Evolutionary conservation across 2,329 filamentous ascomycete species (phyloP).

Genomic region (Cordyceps fumosorosea): DNA sequence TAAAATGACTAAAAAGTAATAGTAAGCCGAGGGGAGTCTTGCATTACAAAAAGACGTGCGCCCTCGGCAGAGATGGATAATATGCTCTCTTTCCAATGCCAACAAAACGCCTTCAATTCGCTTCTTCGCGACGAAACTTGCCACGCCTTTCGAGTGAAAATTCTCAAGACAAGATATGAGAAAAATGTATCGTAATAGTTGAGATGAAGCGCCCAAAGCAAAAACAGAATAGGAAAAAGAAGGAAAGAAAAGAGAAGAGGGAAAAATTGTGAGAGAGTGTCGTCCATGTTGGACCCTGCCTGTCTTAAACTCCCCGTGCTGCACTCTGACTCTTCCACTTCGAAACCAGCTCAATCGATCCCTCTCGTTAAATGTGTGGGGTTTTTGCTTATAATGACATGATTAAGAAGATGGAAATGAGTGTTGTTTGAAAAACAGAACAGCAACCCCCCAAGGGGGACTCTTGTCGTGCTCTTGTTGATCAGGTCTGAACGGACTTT

Average conservation of each 20-base stretch:
- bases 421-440: not conserved
- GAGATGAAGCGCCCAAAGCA: not conserved
- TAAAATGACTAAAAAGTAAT: not conserved
- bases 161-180: not conserved
- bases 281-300: not conserved
- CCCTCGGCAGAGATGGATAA: not conserved
- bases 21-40: not conserved
- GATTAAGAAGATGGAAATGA: not conserved
- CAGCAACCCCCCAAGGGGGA: not conserved
- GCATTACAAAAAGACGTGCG: not conserved
- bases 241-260: not conserved
- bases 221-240: not conserved
- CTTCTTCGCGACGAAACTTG: not conserved
- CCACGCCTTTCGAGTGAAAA: not conserved
- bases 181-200: conserved; percentile 1
- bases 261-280: not conserved
- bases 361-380: not conserved
- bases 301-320: not conserved
- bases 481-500: not conserved
- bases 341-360: not conserved
- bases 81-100: not conserved
- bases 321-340: not conserved
- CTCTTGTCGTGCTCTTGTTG: not conserved
- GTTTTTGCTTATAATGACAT: not conserved
- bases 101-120: conserved; percentile 7